phyloP scores from a whole-genome alignment of 2,329 filamentous ascomycete species.

The Septoria petroselini region DNA sequence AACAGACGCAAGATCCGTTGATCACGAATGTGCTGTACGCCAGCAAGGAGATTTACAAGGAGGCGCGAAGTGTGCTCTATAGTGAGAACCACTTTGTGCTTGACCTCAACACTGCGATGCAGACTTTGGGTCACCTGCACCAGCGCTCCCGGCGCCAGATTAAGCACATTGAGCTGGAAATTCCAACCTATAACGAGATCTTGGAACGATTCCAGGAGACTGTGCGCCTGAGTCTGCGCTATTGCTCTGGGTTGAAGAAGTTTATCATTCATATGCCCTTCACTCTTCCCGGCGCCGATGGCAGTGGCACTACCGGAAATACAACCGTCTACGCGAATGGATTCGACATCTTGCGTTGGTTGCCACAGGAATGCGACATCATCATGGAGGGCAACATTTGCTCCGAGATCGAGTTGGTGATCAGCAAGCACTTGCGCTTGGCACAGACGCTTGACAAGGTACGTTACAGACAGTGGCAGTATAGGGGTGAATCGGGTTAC shows the following conservation, averaged over 20 bases:
- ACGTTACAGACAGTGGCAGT: slow-evolving; percentile 17
- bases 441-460: slow-evolving; percentile 44
- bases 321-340: slow-evolving; percentile 48
- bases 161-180: slow-evolving; percentile 45
- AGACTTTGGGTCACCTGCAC: slow-evolving; percentile 41
- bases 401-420: slow-evolving; percentile 42
- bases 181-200: slow-evolving; percentile 47
- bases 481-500: background rate
- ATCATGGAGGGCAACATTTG: slow-evolving; percentile 42
- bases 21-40: slow-evolving; percentile 41
- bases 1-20: slow-evolving; percentile 38
- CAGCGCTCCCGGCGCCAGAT: slow-evolving; percentile 46
- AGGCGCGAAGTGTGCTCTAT: slow-evolving; percentile 44
- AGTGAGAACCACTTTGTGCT: slow-evolving; percentile 42
- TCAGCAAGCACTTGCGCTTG: slow-evolving; percentile 43
- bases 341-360: slow-evolving; percentile 48
- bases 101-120: slow-evolving; percentile 39
- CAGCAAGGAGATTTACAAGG: slow-evolving; percentile 42
- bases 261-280: slow-evolving; percentile 43
- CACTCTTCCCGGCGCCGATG: slow-evolving; percentile 33
- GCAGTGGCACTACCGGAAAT: slow-evolving; percentile 36
- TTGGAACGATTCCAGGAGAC: slow-evolving; percentile 48
- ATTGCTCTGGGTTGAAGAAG: slow-evolving; percentile 46
- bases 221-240: slow-evolving; percentile 46
- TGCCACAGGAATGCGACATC: slow-evolving; percentile 45